phyloP scores from a whole-genome alignment of 2,329 filamentous ascomycete genomes.

The Botrytis galanthina region DNA sequence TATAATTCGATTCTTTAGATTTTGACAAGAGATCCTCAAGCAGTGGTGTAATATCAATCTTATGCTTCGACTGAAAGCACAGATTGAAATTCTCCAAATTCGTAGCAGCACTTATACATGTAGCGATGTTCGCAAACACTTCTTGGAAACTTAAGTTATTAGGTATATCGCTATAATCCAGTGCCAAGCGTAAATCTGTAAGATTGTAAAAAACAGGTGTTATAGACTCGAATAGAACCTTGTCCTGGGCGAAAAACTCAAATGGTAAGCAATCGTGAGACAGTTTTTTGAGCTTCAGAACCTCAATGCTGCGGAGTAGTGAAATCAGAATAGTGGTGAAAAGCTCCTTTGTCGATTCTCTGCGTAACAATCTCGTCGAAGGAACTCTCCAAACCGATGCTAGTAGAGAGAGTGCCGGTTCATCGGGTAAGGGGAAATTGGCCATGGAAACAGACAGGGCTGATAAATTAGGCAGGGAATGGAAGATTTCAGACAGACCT shows the following conservation, averaged over 20 bases:
- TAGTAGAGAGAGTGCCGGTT: conserved; percentile 23
- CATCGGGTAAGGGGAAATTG: background rate
- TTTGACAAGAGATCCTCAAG: background rate
- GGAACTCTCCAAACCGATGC: conserved; percentile 33
- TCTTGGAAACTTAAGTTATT: conserved; percentile 15
- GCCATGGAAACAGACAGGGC: background rate
- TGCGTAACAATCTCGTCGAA: conserved; percentile 28
- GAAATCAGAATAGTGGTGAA: conserved; percentile 29
- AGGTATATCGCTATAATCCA: conserved; percentile 28
- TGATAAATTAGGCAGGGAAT: conserved; percentile 27
- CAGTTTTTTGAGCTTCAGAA: conserved; percentile 24
- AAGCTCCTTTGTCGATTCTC: conserved; percentile 28
- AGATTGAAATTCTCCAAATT: conserved; percentile 26
- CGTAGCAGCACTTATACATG: conserved; percentile 24
- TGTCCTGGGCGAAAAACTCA: conserved; percentile 34
- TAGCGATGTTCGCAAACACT: conserved; percentile 27
- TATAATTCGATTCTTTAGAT: background rate
- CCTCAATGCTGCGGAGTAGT: background rate
- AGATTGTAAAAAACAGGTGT: conserved; percentile 25
- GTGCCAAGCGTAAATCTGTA: conserved; percentile 24
- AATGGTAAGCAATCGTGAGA: conserved; percentile 35
- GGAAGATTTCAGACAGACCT: conserved; percentile 26
- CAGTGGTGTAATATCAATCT: conserved; percentile 7
- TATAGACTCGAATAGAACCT: conserved; percentile 22
- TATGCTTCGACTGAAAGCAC: conserved; percentile 26